These are phyloP conservation scores for Hansenula lynferdii DNA, from an alignment of 1,139 yeast species.

Conservation along the genomic window DNA sequence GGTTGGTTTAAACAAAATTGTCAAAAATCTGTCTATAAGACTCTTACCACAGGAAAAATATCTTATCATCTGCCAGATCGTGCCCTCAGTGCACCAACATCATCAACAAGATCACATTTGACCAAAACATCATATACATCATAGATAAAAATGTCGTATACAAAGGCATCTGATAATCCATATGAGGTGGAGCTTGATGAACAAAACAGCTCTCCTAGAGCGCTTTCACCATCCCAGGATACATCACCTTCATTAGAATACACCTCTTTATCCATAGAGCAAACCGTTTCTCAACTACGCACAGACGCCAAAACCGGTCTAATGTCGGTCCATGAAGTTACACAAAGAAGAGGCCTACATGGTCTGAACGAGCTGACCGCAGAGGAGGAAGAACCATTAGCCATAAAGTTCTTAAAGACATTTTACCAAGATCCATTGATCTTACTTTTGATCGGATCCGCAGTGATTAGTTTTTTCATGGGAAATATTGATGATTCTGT, in stretches of 20 bases:
- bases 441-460: slow-evolving; percentile 80
- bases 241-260: slow-evolving; percentile 31
- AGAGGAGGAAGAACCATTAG: slow-evolving; percentile 72
- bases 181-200: slow-evolving; percentile 43
- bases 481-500: slow-evolving; percentile 93
- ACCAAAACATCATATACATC: too few relatives aligned
- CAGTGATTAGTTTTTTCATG: slow-evolving; percentile 78
- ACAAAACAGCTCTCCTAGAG: too few relatives aligned
- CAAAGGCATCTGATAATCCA: slow-evolving; percentile 20
- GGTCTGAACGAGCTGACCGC: slow-evolving; percentile 72
- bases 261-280: slow-evolving; percentile 54
- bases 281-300: slow-evolving; percentile 54
- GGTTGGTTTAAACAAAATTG: too few relatives aligned
- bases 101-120: too few relatives aligned
- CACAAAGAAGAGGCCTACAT: slow-evolving; percentile 63
- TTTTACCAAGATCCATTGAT: slow-evolving; percentile 90
- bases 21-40: too few relatives aligned
- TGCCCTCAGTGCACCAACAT: too few relatives aligned
- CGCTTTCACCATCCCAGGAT: background rate
- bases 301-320: slow-evolving; percentile 62
- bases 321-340: slow-evolving; percentile 60
- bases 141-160: slow-evolving; percentile 34
- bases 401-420: slow-evolving; percentile 65
- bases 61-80: too few relatives aligned
- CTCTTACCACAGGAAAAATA: too few relatives aligned